Conservation (phyloP, 345 rosid genomes). For the Euclidium syriacum region DNA sequence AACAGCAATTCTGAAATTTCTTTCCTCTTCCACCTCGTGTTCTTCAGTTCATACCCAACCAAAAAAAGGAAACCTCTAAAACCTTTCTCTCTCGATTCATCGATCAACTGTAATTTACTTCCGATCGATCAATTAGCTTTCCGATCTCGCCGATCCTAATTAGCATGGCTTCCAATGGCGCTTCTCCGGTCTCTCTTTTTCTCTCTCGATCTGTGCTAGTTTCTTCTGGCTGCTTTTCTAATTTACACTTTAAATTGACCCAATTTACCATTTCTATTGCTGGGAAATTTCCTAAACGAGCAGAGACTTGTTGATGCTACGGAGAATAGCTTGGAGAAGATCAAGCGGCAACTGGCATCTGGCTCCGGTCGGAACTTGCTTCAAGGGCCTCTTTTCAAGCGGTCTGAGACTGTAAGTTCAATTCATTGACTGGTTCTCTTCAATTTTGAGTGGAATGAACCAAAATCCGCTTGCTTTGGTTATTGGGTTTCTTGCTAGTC, state of each 20-base stretch:
- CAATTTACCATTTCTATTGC: not conserved
- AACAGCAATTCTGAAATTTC: conserved; percentile 10
- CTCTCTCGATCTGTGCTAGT: conserved; percentile 3
- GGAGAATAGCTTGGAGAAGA: conserved; percentile 87
- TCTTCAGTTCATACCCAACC: conserved; percentile 5
- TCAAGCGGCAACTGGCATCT: conserved; percentile 90
- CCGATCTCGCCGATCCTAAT: conserved; percentile 28
- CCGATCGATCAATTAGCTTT: not conserved
- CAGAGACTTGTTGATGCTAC: conserved; percentile 56
- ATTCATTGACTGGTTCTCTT: not conserved
- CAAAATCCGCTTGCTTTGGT: conserved; percentile 1
- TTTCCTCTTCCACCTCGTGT: conserved; percentile 2
- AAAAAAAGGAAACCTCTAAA: conserved; percentile 2
- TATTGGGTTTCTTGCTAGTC: not conserved
- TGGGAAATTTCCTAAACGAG: conserved; percentile 10
- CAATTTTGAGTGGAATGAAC: not conserved
- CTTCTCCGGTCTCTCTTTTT: conserved; percentile 57
- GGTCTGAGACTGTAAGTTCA: conserved; percentile 84
- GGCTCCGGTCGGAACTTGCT: conserved; percentile 86
- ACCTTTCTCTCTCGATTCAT: not conserved
- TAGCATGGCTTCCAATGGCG: conserved; percentile 81
- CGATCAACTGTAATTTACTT: not conserved
- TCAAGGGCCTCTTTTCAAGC: conserved; percentile 97
- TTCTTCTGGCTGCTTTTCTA: not conserved
- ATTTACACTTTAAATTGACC: not conserved